These are phyloP conservation scores for Lophium mytilinum DNA, from an alignment of 495 filamentous ascomycete species.

Conservation along the genomic window DNA sequence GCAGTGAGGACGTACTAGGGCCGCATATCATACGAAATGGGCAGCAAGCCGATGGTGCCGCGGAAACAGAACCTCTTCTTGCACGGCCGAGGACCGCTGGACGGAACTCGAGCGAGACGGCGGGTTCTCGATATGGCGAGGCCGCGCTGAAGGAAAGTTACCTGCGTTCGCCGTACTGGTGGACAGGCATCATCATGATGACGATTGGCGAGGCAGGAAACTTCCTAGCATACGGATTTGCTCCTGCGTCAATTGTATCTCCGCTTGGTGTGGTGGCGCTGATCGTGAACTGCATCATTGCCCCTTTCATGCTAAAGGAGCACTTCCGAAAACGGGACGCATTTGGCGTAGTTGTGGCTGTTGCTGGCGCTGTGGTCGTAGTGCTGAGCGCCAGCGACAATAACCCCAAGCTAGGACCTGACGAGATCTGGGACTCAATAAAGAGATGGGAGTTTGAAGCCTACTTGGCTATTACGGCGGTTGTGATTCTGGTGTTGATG, in stretches of 20 bases:
- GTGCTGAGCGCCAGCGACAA: slow-evolving; percentile 85
- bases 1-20: slow-evolving; percentile 8
- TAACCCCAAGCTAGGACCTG: slow-evolving; percentile 83
- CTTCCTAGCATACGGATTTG: slow-evolving; percentile 96
- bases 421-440: slow-evolving; percentile 84
- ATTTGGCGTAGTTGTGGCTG: slow-evolving; percentile 75
- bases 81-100: slow-evolving; percentile 28
- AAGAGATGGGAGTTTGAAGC: slow-evolving; percentile 84
- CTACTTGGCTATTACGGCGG: slow-evolving; percentile 69
- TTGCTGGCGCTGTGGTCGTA: slow-evolving; percentile 83
- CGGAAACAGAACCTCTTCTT: slow-evolving; percentile 43
- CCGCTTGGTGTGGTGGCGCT: slow-evolving; percentile 91
- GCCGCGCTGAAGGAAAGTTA: slow-evolving; percentile 51
- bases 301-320: slow-evolving; percentile 87
- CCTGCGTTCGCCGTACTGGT: slow-evolving; percentile 89
- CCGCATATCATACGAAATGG: not conserved
- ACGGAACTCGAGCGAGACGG: not conserved
- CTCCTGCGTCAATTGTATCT: slow-evolving; percentile 96
- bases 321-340: slow-evolving; percentile 76
- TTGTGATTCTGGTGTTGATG: slow-evolving; percentile 65
- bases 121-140: not conserved
- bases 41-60: slow-evolving; percentile 6
- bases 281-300: slow-evolving; percentile 93
- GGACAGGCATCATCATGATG: slow-evolving; percentile 86
- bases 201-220: slow-evolving; percentile 89